phyloP scores from a whole-genome alignment of 169 alveolate genomes.

The Plasmodium sp. region DNA sequence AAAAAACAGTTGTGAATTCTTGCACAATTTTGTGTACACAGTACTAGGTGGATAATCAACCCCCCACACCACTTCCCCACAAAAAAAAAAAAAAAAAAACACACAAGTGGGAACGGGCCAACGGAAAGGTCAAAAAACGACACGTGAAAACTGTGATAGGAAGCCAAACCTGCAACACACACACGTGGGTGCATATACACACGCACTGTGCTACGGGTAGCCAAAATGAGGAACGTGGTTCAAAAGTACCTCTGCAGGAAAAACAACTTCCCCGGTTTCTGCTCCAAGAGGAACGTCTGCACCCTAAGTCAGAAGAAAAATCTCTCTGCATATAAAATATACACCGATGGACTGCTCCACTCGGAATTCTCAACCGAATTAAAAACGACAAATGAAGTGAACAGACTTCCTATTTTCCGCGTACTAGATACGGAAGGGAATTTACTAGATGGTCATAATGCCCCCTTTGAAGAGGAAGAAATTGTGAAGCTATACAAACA shows the following conservation, averaged over 20 bases:
- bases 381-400: slow-evolving; percentile 80
- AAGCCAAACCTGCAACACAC: background rate
- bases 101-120: background rate
- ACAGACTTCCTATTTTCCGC: slow-evolving; percentile 82
- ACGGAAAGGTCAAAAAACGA: background rate
- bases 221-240: slow-evolving; percentile 28
- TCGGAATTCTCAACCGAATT: slow-evolving; percentile 84
- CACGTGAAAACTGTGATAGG: background rate
- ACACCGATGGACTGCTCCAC: slow-evolving; percentile 78
- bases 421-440: slow-evolving; percentile 84
- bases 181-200: background rate
- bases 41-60: background rate
- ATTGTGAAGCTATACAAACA: slow-evolving; percentile 77
- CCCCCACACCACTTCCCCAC: background rate
- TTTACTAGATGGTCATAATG: slow-evolving; percentile 75
- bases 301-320: slow-evolving; percentile 14
- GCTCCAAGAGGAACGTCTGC: background rate
- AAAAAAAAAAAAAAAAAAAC: background rate
- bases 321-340: slow-evolving; percentile 44
- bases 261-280: background rate
- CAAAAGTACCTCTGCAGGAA: slow-evolving; percentile 7
- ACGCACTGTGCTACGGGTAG: background rate
- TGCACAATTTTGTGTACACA: background rate
- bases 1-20: background rate
- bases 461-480: slow-evolving; percentile 82